Conservation (phyloP, 306 rosid species). For the Hylodesmum podocarpum region DNA sequence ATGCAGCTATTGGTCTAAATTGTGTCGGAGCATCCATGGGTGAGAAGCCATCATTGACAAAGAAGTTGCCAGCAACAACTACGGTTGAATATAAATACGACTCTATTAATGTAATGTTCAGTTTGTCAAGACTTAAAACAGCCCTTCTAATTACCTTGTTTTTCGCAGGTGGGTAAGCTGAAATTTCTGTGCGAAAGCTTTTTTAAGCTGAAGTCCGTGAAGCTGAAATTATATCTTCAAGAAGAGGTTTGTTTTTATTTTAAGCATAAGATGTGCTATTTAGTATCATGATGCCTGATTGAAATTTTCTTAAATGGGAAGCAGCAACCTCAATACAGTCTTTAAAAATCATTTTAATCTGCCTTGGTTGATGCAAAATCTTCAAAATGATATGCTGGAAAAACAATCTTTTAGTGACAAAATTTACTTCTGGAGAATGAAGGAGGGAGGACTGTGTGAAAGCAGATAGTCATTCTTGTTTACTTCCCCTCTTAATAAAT, state of each 20-base stretch:
- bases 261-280: conserved; percentile 2
- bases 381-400: conserved; percentile 22
- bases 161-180: conserved; percentile 77
- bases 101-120: conserved; percentile 14
- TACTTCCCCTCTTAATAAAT: background rate
- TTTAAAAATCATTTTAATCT: conserved; percentile 5
- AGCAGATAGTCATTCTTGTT: background rate
- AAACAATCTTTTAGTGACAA: background rate
- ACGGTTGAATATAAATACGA: conserved; percentile 48
- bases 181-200: conserved; percentile 90
- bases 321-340: background rate
- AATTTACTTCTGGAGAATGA: background rate
- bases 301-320: background rate
- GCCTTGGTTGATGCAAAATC: background rate
- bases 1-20: conserved; percentile 83
- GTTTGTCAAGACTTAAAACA: conserved; percentile 12
- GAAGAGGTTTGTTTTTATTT: conserved; percentile 72
- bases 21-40: conserved; percentile 95
- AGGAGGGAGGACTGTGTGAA: background rate
- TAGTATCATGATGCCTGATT: conserved; percentile 13
- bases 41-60: conserved; percentile 74
- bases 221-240: conserved; percentile 73
- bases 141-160: conserved; percentile 20
- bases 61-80: conserved; percentile 84
- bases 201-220: conserved; percentile 78